A percentile compares a stretch with the other conserved stretches of the same genome.
These are phyloP conservation scores for Monosporascus ibericus DNA, from an alignment of 2,329 filamentous ascomycete genomes.

Conservation along the genomic window DNA sequence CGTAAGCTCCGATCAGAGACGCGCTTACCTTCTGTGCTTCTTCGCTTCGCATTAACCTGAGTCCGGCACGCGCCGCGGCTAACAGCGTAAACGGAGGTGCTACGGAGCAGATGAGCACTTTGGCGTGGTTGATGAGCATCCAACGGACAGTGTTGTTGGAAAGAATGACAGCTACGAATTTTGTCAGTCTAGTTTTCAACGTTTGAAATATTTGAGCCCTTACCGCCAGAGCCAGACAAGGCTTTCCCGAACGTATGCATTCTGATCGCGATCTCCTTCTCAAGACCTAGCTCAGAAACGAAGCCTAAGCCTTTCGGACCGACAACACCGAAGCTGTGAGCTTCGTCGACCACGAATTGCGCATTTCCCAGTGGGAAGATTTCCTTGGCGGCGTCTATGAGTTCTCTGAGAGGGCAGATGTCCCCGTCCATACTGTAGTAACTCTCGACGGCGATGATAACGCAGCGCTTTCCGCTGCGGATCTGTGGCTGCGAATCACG, in stretches of 20 bases:
- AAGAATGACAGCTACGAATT: no score
- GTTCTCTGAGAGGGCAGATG: constrained; percentile 30
- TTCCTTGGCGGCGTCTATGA: constrained; percentile 30
- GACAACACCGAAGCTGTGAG: constrained; percentile 46
- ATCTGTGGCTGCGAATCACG: constrained; percentile 25
- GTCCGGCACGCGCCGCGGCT: no score
- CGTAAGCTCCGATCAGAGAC: no score
- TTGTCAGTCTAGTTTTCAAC: no score
- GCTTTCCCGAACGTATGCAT: constrained; percentile 52
- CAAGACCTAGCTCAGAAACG: constrained; percentile 41
- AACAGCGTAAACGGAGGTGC: no score
- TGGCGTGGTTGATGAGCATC: no score
- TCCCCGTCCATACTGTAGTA: constrained; percentile 46
- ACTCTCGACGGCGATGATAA: constrained; percentile 35
- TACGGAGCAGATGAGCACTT: no score
- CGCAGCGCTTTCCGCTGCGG: constrained; percentile 19
- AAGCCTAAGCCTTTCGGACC: constrained; percentile 42
- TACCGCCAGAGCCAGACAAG: background rate
- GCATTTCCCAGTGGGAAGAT: constrained; percentile 31
- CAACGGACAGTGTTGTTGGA: no score
- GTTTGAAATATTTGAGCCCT: no score
- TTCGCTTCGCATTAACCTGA: no score
- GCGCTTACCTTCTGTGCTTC: no score
- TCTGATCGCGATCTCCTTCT: constrained; percentile 41
- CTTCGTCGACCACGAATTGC: constrained; percentile 50